These are phyloP conservation scores for Pichia heedii DNA, from an alignment of 805 yeast species.

Conservation along the genomic window DNA sequence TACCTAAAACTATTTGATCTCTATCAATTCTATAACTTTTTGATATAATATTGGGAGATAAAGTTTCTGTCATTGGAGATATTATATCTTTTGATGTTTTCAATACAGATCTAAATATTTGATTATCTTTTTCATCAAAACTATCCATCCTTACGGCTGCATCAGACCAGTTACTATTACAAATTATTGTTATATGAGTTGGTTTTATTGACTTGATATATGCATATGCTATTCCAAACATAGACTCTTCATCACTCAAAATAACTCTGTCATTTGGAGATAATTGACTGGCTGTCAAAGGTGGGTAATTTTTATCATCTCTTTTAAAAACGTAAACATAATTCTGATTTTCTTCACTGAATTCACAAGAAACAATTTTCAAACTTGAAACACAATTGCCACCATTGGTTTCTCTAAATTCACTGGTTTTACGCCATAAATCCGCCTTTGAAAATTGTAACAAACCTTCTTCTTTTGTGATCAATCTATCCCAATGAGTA, in stretches of 20 bases:
- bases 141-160: constrained; percentile 32
- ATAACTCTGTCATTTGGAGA: constrained; percentile 53
- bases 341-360: constrained; percentile 10
- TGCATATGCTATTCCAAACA: constrained; percentile 61
- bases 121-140: constrained; percentile 38
- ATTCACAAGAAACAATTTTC: constrained; percentile 28
- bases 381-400: constrained; percentile 54
- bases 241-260: constrained; percentile 70
- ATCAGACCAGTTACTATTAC: constrained; percentile 41
- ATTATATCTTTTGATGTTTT: background rate
- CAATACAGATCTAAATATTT: constrained; percentile 43
- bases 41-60: background rate
- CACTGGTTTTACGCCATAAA: constrained; percentile 55
- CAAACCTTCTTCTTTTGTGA: constrained; percentile 67
- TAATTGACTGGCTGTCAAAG: constrained; percentile 38
- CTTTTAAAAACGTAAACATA: constrained; percentile 45
- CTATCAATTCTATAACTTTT: constrained; percentile 60
- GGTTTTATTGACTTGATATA: constrained; percentile 36
- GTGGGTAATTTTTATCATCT: constrained; percentile 9
- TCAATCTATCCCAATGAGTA: constrained; percentile 61
- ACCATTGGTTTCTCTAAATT: constrained; percentile 48
- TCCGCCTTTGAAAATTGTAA: constrained; percentile 45
- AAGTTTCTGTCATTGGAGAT: background rate
- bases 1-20: constrained; percentile 67
- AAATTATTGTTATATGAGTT: constrained; percentile 37